Percentiles rank a stretch among this genome's conserved stretches.
These are phyloP conservation scores for Exsudoporus frostii DNA, from an alignment of 768 basidiomycete species.

Conservation along the genomic window DNA sequence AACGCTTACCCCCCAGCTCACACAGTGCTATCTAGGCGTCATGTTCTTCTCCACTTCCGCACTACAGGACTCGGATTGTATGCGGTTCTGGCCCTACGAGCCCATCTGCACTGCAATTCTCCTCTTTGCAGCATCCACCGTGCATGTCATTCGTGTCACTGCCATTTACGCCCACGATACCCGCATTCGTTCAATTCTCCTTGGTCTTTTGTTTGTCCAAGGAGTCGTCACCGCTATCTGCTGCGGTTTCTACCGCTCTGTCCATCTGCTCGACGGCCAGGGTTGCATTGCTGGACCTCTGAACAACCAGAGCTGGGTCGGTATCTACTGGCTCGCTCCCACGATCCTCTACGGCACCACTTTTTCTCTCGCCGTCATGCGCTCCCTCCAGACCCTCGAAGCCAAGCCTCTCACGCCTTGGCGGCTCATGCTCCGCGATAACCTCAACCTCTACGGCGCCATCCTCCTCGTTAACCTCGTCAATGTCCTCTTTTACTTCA, in stretches of 20 bases:
- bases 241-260: conserved; percentile 80
- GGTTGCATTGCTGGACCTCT: conserved; percentile 86
- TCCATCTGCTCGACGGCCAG: conserved; percentile 69
- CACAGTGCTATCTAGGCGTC: conserved; percentile 48
- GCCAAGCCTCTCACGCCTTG: conserved; percentile 59
- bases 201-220: conserved; percentile 61
- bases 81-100: conserved; percentile 77
- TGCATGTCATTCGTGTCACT: conserved; percentile 76
- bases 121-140: conserved; percentile 63
- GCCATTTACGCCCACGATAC: conserved; percentile 69
- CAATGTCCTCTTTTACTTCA: conserved; percentile 88
- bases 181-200: conserved; percentile 52
- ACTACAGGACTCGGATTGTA: conserved; percentile 51
- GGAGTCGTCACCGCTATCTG: conserved; percentile 68
- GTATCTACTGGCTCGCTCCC: conserved; percentile 79
- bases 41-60: conserved; percentile 82
- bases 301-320: conserved; percentile 64
- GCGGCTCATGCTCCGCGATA: conserved; percentile 90
- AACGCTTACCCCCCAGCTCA: background rate
- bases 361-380: conserved; percentile 22
- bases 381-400: conserved; percentile 24
- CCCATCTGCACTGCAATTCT: conserved; percentile 83
- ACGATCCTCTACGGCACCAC: conserved; percentile 56
- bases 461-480: conserved; percentile 77
- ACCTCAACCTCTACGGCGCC: conserved; percentile 81